Percentiles rank a stretch among this genome's conserved stretches.
Conservation (phyloP, 768 basidiomycete species). For the Tulasnella sp. region DNA sequence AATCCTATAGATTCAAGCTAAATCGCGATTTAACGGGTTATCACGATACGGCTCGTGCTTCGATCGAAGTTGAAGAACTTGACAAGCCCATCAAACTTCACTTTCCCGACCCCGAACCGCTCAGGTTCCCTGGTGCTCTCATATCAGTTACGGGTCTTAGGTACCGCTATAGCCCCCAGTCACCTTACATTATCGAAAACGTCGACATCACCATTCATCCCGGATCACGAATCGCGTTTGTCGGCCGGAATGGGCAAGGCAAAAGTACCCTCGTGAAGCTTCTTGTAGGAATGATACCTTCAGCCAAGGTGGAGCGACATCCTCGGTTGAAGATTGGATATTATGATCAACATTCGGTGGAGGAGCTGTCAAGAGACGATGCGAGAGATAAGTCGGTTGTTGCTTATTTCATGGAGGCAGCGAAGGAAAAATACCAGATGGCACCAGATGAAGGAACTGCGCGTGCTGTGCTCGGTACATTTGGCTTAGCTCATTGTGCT, state of each 20-base stretch:
- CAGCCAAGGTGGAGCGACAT: constrained; percentile 44
- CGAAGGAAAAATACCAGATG: constrained; percentile 22
- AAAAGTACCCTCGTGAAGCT: constrained; percentile 48
- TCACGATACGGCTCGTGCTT: constrained; percentile 34
- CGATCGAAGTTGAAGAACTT: constrained; percentile 34
- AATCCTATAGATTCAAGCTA: constrained; percentile 41
- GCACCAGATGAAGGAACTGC: constrained; percentile 35
- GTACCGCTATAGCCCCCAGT: constrained; percentile 32
- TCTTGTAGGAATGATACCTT: constrained; percentile 32
- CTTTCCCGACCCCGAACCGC: constrained; percentile 32
- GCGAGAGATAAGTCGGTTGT: constrained; percentile 29
- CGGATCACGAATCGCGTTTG: constrained; percentile 36
- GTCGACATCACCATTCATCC: constrained; percentile 37
- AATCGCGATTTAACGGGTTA: constrained; percentile 47
- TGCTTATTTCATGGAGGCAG: constrained; percentile 27
- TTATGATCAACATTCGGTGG: constrained; percentile 57
- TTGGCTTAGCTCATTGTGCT: constrained; percentile 41
- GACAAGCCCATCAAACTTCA: constrained; percentile 35
- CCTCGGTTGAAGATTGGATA: constrained; percentile 49
- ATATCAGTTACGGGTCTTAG: constrained; percentile 32
- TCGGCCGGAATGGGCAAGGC: constrained; percentile 48
- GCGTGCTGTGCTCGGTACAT: constrained; percentile 37
- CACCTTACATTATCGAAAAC: constrained; percentile 27
- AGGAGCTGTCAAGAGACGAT: constrained; percentile 38
- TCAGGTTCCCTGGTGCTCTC: constrained; percentile 33